These are phyloP conservation scores for Penicillium decumbens DNA, from an alignment of 2,329 filamentous ascomycete species.

Conservation along the genomic window DNA sequence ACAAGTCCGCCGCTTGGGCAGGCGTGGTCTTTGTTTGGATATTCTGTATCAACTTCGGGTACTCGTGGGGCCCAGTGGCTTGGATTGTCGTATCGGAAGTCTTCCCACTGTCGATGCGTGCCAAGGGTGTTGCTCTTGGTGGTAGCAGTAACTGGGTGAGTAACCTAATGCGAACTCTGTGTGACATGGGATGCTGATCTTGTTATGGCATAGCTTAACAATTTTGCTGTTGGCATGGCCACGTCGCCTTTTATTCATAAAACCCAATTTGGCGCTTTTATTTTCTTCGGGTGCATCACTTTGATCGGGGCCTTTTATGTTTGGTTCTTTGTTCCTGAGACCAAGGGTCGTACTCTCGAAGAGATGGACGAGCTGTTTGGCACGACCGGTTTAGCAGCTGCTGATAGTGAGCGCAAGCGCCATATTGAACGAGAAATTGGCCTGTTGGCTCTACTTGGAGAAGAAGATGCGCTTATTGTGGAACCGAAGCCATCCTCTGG, in stretches of 20 bases:
- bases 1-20: slow-evolving; percentile 62
- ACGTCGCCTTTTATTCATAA: slow-evolving; percentile 62
- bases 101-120: slow-evolving; percentile 64
- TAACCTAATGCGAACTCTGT: not conserved
- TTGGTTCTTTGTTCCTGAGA: slow-evolving; percentile 33
- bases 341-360: slow-evolving; percentile 36
- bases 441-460: slow-evolving; percentile 2
- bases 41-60: slow-evolving; percentile 67
- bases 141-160: slow-evolving; percentile 36
- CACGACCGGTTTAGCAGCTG: slow-evolving; percentile 29
- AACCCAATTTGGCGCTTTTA: slow-evolving; percentile 66
- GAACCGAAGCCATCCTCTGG: no score
- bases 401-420: slow-evolving; percentile 24
- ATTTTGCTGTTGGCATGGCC: slow-evolving; percentile 62
- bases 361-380: slow-evolving; percentile 40
- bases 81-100: slow-evolving; percentile 73
- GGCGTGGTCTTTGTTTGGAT: slow-evolving; percentile 57
- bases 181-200: no score
- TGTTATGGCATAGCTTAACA: slow-evolving; percentile 46
- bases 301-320: slow-evolving; percentile 26
- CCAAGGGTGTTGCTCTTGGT: slow-evolving; percentile 48
- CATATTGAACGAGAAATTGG: slow-evolving; percentile 31
- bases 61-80: slow-evolving; percentile 63
- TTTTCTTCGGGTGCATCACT: slow-evolving; percentile 57
- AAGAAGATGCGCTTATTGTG: no score